phyloP scores from a whole-genome alignment of 768 basidiomycete species.

The Phlebiopsis gigantea region DNA sequence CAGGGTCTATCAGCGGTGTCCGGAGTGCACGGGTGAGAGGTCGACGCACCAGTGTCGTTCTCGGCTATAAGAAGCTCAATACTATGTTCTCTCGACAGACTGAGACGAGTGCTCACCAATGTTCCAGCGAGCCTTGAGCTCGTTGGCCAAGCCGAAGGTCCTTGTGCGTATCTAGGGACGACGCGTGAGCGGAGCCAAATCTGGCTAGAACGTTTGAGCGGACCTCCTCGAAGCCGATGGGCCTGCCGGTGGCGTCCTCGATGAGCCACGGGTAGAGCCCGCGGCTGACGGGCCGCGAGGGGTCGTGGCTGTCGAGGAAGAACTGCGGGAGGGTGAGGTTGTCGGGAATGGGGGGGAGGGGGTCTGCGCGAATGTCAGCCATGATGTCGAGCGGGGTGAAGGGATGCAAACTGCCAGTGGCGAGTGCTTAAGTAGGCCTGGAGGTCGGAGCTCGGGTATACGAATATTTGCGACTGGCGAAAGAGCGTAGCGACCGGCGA shows the following conservation, averaged over 20 bases:
- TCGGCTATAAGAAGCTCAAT: constrained; percentile 30
- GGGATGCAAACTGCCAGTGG: background rate
- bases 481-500: too few relatives aligned
- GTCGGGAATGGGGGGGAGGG: constrained; percentile 39
- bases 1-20: background rate
- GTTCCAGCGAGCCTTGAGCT: constrained; percentile 35
- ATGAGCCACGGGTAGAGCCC: constrained; percentile 40
- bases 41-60: constrained; percentile 43
- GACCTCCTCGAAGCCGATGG: constrained; percentile 38
- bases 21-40: background rate
- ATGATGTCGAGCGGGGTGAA: constrained; percentile 6
- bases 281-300: constrained; percentile 33
- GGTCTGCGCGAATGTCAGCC: constrained; percentile 21
- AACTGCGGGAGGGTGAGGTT: constrained; percentile 51
- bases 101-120: constrained; percentile 31
- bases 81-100: background rate
- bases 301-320: constrained; percentile 40
- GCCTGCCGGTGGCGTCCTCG: constrained; percentile 43
- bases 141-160: constrained; percentile 44
- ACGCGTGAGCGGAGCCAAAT: background rate
- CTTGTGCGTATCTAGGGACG: constrained; percentile 37
- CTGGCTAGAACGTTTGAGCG: background rate
- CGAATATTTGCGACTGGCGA: too few relatives aligned
- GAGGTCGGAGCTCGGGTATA: too few relatives aligned
- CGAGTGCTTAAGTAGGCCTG: too few relatives aligned